Base-by-base conservation (phyloP, 2,329 filamentous ascomycete genomes). In the Ceratocystis cubensis region DNA sequence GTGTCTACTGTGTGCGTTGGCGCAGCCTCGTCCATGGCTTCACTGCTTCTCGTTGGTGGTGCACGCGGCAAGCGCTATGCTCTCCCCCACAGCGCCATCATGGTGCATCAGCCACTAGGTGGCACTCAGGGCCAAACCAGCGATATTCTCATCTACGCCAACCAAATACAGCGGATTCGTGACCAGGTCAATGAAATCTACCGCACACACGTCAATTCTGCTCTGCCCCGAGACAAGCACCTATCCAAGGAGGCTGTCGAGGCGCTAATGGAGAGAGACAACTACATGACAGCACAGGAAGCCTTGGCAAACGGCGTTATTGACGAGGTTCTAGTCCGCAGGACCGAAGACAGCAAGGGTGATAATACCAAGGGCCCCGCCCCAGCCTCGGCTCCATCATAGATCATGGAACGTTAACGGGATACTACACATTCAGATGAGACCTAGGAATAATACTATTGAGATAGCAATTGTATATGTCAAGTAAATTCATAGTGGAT, bases 101-200 rank as follows among this genome's bases (percentile, higher is more conserved):
- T 99, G 94, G 87, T 99, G 66, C 94, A 99, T 77, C 94, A 99
- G 75, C 94, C 95, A 0, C 86, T 88, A 1, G 93, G 93, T 61
- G 84, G 85, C 0, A 87, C 84, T 3, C 77, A 80, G 67, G 84
- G 84, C 0, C 85, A 84, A 70, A 84, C 84, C 2, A 82, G 83
- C 2, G 94, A 99, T 73, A 97, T 99, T 70, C 83, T 96, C 61
- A 97, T 99, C 69, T 96, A 99, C 74, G 94, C 94, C 4, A 96
- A 92, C 73, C 93, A 99, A 80, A 99, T 99, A 66, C 81, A 97
- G 74, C 82, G 91, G 67, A 87, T 96, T 66, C 82, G 94, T 67
- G 83, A 86, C 70, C 88, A 93, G 77, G 79, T 96, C 72, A 97
- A 99, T 75, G 82, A 87, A 77, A 97, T 99, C 67, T 96, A 96